Percentiles rank a stretch among this genome's conserved stretches.
phyloP scores from a whole-genome alignment of 257 asterid genomes.

The Solanum bulbocastanum region DNA sequence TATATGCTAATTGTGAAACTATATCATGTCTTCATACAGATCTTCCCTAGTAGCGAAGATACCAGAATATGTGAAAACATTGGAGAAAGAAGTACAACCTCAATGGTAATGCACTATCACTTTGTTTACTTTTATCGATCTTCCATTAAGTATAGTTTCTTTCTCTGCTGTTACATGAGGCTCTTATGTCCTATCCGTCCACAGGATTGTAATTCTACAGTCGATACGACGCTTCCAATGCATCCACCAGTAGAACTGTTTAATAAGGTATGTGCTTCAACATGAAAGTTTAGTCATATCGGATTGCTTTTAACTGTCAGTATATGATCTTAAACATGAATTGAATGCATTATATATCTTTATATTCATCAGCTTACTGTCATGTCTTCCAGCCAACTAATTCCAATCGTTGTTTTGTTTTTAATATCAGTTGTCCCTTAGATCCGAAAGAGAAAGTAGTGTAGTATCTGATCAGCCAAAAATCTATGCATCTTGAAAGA shows the following conservation, averaged over 20 bases:
- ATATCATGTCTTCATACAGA: constrained; percentile 8
- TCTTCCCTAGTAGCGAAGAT: constrained; percentile 19
- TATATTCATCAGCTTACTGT: neutral
- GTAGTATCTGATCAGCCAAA: constrained; percentile 14
- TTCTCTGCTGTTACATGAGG: neutral
- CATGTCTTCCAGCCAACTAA: neutral
- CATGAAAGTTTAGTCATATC: neutral
- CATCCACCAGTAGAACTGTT: constrained; percentile 48
- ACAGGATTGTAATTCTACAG: constrained; percentile 31
- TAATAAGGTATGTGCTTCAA: constrained; percentile 32
- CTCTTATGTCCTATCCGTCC: neutral
- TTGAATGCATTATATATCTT: neutral
- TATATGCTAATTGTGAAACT: neutral
- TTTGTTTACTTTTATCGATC: neutral
- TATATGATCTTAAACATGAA: neutral
- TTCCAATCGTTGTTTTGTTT: neutral
- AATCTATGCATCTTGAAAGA: constrained; percentile 22
- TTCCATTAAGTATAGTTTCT: neutral
- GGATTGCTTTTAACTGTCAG: neutral
- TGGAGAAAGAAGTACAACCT: neutral
- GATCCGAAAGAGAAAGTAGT: constrained; percentile 22
- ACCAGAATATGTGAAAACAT: constrained; percentile 3
- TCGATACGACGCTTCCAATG: constrained; percentile 9
- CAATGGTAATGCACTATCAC: neutral
- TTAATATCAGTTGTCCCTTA: constrained; percentile 47